A percentile compares a stretch with the other conserved stretches of the same genome.
Evolutionary conservation across 306 rosid species (phyloP).

Genomic region (Castanea crenata): DNA sequence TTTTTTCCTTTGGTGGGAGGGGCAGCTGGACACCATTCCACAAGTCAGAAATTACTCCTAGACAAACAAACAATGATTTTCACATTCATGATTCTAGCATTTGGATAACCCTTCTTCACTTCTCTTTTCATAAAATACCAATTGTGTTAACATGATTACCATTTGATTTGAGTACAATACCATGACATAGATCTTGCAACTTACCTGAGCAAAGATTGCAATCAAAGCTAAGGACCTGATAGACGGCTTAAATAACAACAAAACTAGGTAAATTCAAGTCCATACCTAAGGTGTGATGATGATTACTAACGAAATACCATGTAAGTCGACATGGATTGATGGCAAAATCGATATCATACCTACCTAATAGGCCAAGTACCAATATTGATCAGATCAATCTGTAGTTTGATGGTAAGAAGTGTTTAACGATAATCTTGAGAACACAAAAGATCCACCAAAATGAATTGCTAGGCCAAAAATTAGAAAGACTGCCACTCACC

Average conservation of each 20-base stretch:
- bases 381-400: no score
- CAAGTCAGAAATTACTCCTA: neutral
- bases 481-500: conserved; percentile 16
- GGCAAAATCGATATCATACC: no score
- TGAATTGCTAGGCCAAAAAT: conserved; percentile 14
- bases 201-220: neutral
- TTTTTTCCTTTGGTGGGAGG: neutral
- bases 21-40: neutral
- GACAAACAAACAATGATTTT: neutral
- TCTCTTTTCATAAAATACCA: neutral
- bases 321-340: no score
- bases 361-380: no score
- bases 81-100: conserved; percentile 6
- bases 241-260: neutral
- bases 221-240: neutral
- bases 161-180: neutral
- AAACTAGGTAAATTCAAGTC: neutral
- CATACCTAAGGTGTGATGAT: neutral
- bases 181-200: neutral
- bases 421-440: neutral
- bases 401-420: no score
- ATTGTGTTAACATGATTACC: neutral
- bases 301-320: no score
- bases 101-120: neutral
- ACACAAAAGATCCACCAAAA: neutral